Conservation (phyloP, 116 monocot species). For the Iris pallida region DNA sequence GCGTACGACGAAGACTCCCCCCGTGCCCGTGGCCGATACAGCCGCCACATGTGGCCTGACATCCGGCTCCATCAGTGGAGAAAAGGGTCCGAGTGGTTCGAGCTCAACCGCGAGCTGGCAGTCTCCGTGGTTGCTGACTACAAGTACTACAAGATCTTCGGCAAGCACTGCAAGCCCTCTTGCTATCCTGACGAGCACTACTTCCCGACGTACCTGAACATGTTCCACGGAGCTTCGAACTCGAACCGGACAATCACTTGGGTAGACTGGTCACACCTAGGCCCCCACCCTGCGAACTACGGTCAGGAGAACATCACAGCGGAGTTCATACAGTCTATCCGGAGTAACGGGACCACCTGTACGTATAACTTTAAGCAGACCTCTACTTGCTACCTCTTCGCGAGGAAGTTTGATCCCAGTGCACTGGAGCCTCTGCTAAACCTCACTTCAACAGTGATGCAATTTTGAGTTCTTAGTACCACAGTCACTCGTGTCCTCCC, state of each 20-base stretch:
- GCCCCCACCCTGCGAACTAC: slow-evolving; percentile 49
- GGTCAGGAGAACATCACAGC: slow-evolving; percentile 20
- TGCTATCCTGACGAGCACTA: slow-evolving; percentile 73
- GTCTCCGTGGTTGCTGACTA: slow-evolving; percentile 33
- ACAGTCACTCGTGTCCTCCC: too few species aligned
- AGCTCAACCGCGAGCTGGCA: slow-evolving; percentile 36
- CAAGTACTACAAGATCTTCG: slow-evolving; percentile 35
- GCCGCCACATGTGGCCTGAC: slow-evolving; percentile 33
- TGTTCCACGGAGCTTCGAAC: slow-evolving; percentile 34
- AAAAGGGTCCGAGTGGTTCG: slow-evolving; percentile 60
- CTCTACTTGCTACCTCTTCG: slow-evolving; percentile 41
- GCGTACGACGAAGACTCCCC: slow-evolving; percentile 32
- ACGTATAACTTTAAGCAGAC: slow-evolving; percentile 33
- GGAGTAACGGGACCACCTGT: slow-evolving; percentile 33
- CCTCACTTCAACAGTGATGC: slow-evolving; percentile 34
- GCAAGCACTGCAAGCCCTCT: slow-evolving; percentile 40
- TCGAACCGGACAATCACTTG: slow-evolving; percentile 57
- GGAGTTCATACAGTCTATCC: slow-evolving; percentile 30
- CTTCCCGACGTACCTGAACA: slow-evolving; percentile 46
- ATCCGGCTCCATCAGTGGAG: slow-evolving; percentile 37
- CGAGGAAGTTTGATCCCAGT: slow-evolving; percentile 47
- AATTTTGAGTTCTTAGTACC: slow-evolving; percentile 17
- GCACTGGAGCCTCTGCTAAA: slow-evolving; percentile 35
- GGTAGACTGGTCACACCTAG: slow-evolving; percentile 60
- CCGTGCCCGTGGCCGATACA: slow-evolving; percentile 44